Evolutionary conservation across 2,329 filamentous ascomycete species (phyloP), one percentile per base, ranked within the genome.

Genomic region (Gliomastix tumulicola): DNA sequence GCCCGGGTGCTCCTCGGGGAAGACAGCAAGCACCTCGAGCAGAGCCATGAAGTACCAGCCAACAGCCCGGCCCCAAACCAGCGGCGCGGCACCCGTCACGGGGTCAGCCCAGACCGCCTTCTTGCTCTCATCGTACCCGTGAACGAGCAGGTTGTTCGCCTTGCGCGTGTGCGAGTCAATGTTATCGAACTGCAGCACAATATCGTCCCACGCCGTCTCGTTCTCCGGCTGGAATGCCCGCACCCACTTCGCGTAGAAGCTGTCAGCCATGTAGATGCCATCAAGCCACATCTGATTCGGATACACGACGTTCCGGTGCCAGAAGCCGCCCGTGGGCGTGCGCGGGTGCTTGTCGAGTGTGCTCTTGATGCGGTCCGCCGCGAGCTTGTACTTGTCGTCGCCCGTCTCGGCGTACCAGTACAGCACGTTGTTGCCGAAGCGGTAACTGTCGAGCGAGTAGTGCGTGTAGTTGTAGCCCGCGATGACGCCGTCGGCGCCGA

Each of bases 201-300:
- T 54, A 17, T 71, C 63, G 30, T 64, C 47, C 51, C 62, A 65
- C 3, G 62, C 67, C 3, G 60, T 57, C 5, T 43, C 35, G 21
- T 63, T 63, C 9, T 41, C 38, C 0, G 32, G 36, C 10, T 64
- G 54, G 32, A 59, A 64, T 6, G 54, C 35, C 6, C 44, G 41
- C 3, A 57, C 60, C 51, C 62, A 67, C 32, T 46, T 51, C 4
- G 61, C 58, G 23, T 63, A 65, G 39, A 65, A 66, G 1, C 55
- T 51, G 23, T 62, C 58, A 2, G 63, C 63, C 66, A 69, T 69
- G 41, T 60, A 71, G 7, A 69, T 66, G 0, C 73, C 73, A 44
- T 74, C 69, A 0, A 76, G 54, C 71, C 72, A 76, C 71, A 75
- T 74, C 47, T 75, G 66, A 37, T 71, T 59, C 4, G 53, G 56